A percentile compares a stretch with the other conserved stretches of the same genome.
phyloP scores from a whole-genome alignment of 306 rosid genomes.

The Pyrus bretschneideri region DNA sequence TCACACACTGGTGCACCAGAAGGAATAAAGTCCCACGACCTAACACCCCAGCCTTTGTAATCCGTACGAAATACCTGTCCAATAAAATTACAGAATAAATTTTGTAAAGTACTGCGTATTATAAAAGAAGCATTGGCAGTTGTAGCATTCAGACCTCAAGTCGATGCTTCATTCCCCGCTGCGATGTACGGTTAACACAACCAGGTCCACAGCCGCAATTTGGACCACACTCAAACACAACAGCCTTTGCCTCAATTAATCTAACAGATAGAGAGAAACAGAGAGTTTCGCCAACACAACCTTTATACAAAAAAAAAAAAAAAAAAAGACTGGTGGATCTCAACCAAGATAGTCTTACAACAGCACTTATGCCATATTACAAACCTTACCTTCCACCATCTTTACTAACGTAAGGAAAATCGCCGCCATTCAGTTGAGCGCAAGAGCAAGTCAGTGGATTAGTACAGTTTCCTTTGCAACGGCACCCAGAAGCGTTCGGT shows the following conservation, averaged over 20 bases:
- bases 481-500: constrained; percentile 18
- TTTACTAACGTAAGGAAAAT: constrained; percentile 23
- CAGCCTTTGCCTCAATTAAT: constrained; percentile 23
- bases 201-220: constrained; percentile 26
- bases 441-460: constrained; percentile 25
- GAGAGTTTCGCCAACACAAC: not conserved
- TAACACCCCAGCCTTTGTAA: constrained; percentile 31
- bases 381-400: constrained; percentile 31
- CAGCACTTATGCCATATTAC: not conserved
- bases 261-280: not conserved
- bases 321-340: not conserved
- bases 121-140: not conserved
- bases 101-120: too few species aligned
- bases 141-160: constrained; percentile 17
- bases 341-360: not conserved
- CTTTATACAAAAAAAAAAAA: not conserved
- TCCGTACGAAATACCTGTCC: constrained; percentile 24
- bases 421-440: constrained; percentile 18
- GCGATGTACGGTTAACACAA: constrained; percentile 31
- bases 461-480: constrained; percentile 22
- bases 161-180: constrained; percentile 21
- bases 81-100: not conserved
- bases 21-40: constrained; percentile 33
- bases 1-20: constrained; percentile 35
- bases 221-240: constrained; percentile 40